Conservation (phyloP, 1,284 basidiomycete genomes). For the Rhodotorula sp. region DNA sequence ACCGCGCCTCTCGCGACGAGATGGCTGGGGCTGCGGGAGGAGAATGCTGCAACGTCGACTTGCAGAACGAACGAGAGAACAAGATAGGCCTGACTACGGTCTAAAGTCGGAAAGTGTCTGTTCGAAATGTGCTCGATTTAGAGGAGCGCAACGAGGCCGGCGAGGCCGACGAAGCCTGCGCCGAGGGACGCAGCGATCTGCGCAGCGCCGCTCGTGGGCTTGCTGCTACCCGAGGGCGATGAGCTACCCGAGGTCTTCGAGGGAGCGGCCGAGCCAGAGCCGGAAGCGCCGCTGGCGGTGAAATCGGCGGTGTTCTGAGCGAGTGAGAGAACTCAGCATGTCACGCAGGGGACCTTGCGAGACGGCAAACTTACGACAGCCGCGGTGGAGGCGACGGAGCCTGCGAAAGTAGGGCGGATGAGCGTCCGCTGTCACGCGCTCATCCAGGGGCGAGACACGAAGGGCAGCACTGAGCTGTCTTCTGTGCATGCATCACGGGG, state of each 20-base stretch:
- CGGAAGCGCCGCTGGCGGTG: constrained; percentile 5
- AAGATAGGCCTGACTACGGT: neutral
- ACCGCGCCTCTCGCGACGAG: too few relatives aligned
- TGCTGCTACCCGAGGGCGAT: constrained; percentile 35
- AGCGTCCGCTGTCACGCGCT: neutral
- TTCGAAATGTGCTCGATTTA: neutral
- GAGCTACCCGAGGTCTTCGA: constrained; percentile 32
- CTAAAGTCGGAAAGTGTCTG: neutral
- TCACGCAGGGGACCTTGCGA: neutral
- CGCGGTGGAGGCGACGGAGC: constrained; percentile 30
- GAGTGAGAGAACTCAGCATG: too few relatives aligned
- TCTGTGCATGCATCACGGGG: too few relatives aligned
- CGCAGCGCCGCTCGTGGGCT: constrained; percentile 4
- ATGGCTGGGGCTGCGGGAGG: too few relatives aligned
- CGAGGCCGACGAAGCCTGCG: constrained; percentile 17
- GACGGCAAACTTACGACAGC: constrained; percentile 16
- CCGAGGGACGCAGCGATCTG: constrained; percentile 12
- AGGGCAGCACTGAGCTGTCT: too few relatives aligned
- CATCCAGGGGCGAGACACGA: too few relatives aligned
- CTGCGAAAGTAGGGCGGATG: neutral
- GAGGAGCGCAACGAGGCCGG: constrained; percentile 10
- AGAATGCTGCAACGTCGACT: neutral
- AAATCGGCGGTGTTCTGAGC: constrained; percentile 36
- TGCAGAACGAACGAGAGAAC: neutral
- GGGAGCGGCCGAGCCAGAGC: constrained; percentile 28